A percentile compares a stretch with the other conserved stretches of the same genome.
Evolutionary conservation across 192 early-diverging fungal genomes (phyloP).

Genomic region (Borealophlyctis nickersoniae): DNA sequence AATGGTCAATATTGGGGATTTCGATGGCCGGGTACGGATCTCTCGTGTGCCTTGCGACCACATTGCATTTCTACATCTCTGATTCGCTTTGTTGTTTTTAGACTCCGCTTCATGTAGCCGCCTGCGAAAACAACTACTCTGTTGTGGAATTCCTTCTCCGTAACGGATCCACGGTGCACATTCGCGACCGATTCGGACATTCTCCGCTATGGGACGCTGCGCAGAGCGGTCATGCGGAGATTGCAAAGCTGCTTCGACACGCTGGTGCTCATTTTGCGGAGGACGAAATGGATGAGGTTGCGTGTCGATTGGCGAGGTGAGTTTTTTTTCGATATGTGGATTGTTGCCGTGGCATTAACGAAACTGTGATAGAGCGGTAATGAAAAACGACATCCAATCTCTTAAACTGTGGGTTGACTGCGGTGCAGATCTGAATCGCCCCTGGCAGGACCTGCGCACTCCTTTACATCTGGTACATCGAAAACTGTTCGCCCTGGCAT

Average conservation of each 20-base stretch:
- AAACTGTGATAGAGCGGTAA: conserved; percentile 34
- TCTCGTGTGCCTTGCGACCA: not conserved
- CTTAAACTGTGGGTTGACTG: conserved; percentile 53
- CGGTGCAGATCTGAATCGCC: conserved; percentile 67
- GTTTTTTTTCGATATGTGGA: conserved; percentile 19
- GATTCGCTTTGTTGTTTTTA: conserved; percentile 18
- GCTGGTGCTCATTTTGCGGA: conserved; percentile 90
- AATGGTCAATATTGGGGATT: conserved; percentile 72
- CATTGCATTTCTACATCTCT: not conserved
- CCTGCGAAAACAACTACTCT: conserved; percentile 67
- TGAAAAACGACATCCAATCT: conserved; percentile 45
- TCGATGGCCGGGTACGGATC: conserved; percentile 51
- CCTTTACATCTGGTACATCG: conserved; percentile 61
- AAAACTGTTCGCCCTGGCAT: not conserved
- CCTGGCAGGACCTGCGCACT: conserved; percentile 61
- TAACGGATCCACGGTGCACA: conserved; percentile 87
- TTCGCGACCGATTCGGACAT: conserved; percentile 82
- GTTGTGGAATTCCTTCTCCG: conserved; percentile 73
- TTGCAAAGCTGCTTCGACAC: conserved; percentile 64
- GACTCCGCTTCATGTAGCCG: conserved; percentile 85
- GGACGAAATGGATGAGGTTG: conserved; percentile 71
- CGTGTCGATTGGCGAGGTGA: conserved; percentile 49
- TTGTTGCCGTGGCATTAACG: not conserved
- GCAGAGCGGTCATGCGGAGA: conserved; percentile 53
- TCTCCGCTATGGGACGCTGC: conserved; percentile 87